These are phyloP conservation scores for Crotalaria pallida DNA, from an alignment of 306 rosid genomes.

Conservation along the genomic window DNA sequence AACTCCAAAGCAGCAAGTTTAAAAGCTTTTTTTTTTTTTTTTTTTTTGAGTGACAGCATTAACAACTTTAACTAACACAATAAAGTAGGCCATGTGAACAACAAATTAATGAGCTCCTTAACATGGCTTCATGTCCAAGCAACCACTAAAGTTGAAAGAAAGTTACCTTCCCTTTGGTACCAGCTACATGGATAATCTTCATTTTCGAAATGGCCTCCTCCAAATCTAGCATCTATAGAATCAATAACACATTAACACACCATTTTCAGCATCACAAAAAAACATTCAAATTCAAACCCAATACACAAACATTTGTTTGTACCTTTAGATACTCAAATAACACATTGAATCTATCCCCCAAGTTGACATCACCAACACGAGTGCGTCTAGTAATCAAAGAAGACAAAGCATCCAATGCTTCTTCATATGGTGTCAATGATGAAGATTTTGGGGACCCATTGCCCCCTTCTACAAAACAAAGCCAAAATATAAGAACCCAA, in stretches of 20 bases:
- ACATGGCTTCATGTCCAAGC: slow-evolving; percentile 16
- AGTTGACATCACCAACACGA: slow-evolving; percentile 67
- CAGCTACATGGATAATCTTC: slow-evolving; percentile 97
- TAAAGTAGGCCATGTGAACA: not conserved
- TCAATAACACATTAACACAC: not conserved
- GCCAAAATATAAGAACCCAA: not conserved
- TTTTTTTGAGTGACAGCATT: no score
- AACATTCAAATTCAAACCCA: not conserved
- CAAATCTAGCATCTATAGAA: slow-evolving; percentile 68
- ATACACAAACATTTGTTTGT: not conserved
- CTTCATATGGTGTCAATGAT: slow-evolving; percentile 50
- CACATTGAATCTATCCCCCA: slow-evolving; percentile 66
- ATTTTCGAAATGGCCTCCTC: slow-evolving; percentile 69
- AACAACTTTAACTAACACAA: not conserved
- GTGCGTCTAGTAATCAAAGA: slow-evolving; percentile 78
- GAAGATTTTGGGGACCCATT: slow-evolving; percentile 29
- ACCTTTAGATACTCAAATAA: slow-evolving; percentile 68
- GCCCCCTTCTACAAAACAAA: slow-evolving; percentile 31
- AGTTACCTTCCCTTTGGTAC: slow-evolving; percentile 96
- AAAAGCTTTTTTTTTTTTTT: no score
- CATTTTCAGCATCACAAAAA: slow-evolving; percentile 8
- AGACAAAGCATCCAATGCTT: slow-evolving; percentile 75
- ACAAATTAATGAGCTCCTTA: not conserved
- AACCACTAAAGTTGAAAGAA: not conserved
- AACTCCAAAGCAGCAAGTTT: not conserved